Evolutionary conservation across 306 rosid species (phyloP).

Genomic region (Dalbergia cochinchinensis): DNA sequence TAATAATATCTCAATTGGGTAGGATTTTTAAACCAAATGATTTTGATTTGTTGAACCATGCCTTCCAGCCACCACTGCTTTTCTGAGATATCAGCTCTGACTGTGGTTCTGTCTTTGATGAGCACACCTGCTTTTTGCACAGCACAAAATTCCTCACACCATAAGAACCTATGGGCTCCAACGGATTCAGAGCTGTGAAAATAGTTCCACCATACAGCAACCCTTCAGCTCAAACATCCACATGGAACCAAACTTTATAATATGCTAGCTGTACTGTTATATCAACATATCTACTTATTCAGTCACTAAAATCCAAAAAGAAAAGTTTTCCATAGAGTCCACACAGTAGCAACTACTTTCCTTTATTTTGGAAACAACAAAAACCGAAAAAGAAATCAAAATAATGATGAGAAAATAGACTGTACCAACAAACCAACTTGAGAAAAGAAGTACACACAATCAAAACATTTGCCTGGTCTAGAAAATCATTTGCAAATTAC

Average conservation of each 20-base stretch:
- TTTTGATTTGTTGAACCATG: constrained; percentile 60
- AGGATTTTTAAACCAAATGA: constrained; percentile 48
- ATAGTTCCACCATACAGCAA: constrained; percentile 27
- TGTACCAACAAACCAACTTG: too few species aligned
- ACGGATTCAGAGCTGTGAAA: constrained; percentile 65
- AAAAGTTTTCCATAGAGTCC: neutral
- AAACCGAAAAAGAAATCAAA: neutral
- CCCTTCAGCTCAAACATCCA: constrained; percentile 25
- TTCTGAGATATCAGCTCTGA: constrained; percentile 52
- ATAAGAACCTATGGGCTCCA: constrained; percentile 62
- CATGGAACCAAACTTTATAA: constrained; percentile 24
- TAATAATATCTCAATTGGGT: constrained; percentile 35
- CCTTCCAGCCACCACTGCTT: constrained; percentile 58
- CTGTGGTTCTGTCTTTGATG: constrained; percentile 45
- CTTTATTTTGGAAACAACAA: neutral
- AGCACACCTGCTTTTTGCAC: constrained; percentile 58
- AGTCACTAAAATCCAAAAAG: neutral
- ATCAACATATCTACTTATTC: neutral
- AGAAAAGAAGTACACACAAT: neutral
- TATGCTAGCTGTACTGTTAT: neutral
- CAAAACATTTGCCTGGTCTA: neutral
- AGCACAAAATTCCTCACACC: constrained; percentile 64
- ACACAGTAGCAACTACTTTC: neutral
- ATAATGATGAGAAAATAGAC: neutral
- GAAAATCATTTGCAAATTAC: neutral